Evolutionary conservation across 2,329 filamentous ascomycete genomes (phyloP), one percentile per base, ranked within the genome.

Genomic region (Talaromyces sp.): DNA sequence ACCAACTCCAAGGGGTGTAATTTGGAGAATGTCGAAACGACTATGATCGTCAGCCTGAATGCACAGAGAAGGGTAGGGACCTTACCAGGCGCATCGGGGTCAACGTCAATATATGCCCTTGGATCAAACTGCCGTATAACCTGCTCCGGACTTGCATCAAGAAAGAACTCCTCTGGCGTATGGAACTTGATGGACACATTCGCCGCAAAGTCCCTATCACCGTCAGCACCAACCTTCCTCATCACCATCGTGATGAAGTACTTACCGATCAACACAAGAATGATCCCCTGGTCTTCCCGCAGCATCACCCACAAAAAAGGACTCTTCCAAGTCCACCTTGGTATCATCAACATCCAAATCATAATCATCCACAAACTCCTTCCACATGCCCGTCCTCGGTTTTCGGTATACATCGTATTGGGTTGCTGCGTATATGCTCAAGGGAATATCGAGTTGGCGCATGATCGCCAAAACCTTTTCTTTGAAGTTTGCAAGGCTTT

Each of bases 161-260:
- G 84, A 74, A 98, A 98, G 79, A 89, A 97, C 76, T 97, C 93
- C 73, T 99, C 95, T 0, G 95, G 95, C 0, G 94, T 97, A 65
- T 88, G 81, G 75, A 94, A 99, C 13, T 80, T 74, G 69, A 99
- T 86, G 3, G 91, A 91, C 13, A 93, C 79, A 72, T 99, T 98
- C 67, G 88, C 83, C 3, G 95, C 94, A 71, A 98, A 90, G 72
- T 97, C 91, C 65, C 92, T 87, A 69, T 19, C 60, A 14, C 7
- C 22, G 1, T 69, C 66, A 3, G 13, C 27, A 16, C 5, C 33
- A 33, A 13, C 4, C 10, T 6, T 4, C 9, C 14, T 19, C 11
- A 58, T n/a, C 63, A 47, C 56, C 52, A 50, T 19, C 65, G 62
- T 8, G 39, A 52, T 8, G 37, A 63, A 57, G n/a, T 11, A 65